Conservation (phyloP, 495 filamentous ascomycete species). For the Neurospora sp. region DNA sequence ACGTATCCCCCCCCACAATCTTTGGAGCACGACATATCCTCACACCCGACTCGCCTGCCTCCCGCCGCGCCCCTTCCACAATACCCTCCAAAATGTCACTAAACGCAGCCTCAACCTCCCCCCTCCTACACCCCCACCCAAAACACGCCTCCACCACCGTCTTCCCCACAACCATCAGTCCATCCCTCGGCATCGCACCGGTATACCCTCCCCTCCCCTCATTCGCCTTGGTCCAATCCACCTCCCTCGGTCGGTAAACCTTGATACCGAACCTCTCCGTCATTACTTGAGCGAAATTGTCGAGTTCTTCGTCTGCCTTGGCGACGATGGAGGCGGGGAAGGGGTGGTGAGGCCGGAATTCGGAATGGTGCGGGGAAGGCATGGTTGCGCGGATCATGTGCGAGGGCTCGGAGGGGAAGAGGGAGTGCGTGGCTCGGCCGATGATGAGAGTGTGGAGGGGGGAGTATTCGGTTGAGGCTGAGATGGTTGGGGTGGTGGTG, state of each 20-base stretch:
- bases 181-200: slow-evolving; percentile 1
- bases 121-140: neutral
- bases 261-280: neutral
- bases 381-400: slow-evolving; percentile 2
- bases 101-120: neutral
- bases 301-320: neutral
- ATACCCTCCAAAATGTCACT: neutral
- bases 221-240: neutral
- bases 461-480: neutral
- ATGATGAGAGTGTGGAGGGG: neutral
- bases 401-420: neutral
- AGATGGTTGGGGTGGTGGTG: neutral
- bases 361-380: neutral
- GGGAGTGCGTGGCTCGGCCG: neutral
- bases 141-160: slow-evolving; percentile 1
- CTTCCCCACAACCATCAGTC: neutral
- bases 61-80: neutral
- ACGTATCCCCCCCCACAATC: neutral
- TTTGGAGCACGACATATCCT: neutral
- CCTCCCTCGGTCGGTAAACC: neutral
- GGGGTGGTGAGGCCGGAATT: neutral
- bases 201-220: neutral
- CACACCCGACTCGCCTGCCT: neutral
- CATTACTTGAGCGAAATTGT: neutral
- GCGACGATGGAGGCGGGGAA: neutral